Evolutionary conservation across 2,329 filamentous ascomycete genomes (phyloP).

Genomic region (Alternaria angustiovoidea): DNA sequence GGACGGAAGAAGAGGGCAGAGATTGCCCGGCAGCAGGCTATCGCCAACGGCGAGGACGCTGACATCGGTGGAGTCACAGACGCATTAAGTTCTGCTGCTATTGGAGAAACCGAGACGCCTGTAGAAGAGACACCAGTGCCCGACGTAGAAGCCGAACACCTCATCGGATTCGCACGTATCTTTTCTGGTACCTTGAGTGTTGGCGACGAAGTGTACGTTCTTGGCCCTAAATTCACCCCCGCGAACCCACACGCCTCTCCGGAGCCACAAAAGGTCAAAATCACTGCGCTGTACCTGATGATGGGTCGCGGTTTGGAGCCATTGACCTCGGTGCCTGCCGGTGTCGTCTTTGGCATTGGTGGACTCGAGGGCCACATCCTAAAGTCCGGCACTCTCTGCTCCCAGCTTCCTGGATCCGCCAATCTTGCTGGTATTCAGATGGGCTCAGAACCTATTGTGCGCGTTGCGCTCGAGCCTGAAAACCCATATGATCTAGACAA

Average conservation of each 20-base stretch:
- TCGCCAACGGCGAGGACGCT: constrained; percentile 52
- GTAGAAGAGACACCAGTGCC: constrained; percentile 56
- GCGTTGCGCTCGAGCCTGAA: constrained; percentile 91
- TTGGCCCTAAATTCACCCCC: constrained; percentile 92
- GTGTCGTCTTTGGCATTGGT: constrained; percentile 93
- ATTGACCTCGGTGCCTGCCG: constrained; percentile 84
- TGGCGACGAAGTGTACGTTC: constrained; percentile 88
- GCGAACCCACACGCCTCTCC: constrained; percentile 75
- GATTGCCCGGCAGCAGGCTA: constrained; percentile 79
- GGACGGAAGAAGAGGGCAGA: constrained; percentile 89
- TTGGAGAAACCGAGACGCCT: constrained; percentile 55
- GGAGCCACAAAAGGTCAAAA: constrained; percentile 80
- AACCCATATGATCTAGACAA: constrained; percentile 92
- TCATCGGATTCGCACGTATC: constrained; percentile 93
- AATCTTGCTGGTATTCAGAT: constrained; percentile 89
- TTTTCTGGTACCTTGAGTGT: constrained; percentile 91
- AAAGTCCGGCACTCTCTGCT: constrained; percentile 94
- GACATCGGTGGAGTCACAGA: constrained; percentile 64
- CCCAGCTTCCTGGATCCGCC: constrained; percentile 81
- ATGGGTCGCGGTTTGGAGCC: constrained; percentile 92
- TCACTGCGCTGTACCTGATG: constrained; percentile 89
- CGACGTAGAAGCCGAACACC: constrained; percentile 78
- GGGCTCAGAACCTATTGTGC: constrained; percentile 87
- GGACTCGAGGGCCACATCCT: constrained; percentile 93
- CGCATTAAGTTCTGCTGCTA: constrained; percentile 67